Base-by-base conservation (phyloP, 345 rosid species). In the Alliaria petiolata region DNA sequence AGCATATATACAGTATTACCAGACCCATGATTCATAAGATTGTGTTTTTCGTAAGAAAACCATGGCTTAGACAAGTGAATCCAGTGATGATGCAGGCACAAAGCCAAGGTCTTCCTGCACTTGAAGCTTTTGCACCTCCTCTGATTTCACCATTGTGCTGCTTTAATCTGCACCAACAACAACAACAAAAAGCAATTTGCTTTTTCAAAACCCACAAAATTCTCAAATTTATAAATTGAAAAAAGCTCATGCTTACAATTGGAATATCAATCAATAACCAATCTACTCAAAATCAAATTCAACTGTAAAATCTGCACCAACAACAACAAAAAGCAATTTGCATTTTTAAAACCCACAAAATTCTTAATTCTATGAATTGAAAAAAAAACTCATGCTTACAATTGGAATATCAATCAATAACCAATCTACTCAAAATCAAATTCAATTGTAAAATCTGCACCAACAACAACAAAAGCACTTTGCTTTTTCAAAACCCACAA, bases 61-160 rank as follows among this genome's bases (percentile, higher is more conserved):
- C 96, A 78, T 86, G 84, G 56, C 87, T 86, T 71, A 61, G 81
- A 75, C 78, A 73, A 25, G 62, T 56, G 71, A 92, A 89, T 38
- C 96, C 96, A 57, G 42, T 84, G 69, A 88, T 79, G 44, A 88
- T 13, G 71, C 96, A 88, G 9, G 93, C 95, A 77, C 83, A 83
- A 38, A 85, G 28, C 98, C 98, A 92, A 10, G 98, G 98, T 80
- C 93, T 81, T 77, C 98, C 96, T 39, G 86, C 83, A 40, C 71
- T 82, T 63, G 91, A 84, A 69, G 96, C 95, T 82, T 86, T 92
- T 14, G 96, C 95, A 26, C 96, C 98, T 20, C 98, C 91, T 70
- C 34, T 84, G 36, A 86, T 82, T 59, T 92, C 86, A 35, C 96
- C 95, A 36, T 92, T 92, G 74, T 92, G 96, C 35, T 89, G 92